Evolutionary conservation across 2,329 filamentous ascomycete species (phyloP), one percentile per base, ranked within the genome.

Genomic region (Fusarium xylarioides): DNA sequence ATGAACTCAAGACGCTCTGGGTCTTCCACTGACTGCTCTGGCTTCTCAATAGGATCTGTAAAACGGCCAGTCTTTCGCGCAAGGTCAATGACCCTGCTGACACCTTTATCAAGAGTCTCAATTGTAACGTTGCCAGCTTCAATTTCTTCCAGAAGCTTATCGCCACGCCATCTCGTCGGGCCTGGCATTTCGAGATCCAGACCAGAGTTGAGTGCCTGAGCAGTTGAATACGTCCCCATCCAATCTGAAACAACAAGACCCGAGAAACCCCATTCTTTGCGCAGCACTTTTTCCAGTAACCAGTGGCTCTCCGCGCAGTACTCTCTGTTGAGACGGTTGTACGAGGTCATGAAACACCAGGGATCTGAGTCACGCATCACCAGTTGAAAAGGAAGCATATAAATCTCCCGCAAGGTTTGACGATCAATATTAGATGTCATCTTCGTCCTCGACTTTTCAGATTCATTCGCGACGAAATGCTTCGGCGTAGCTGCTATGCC

Each of bases 121-220:
- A 2, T 4, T 12, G 32, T 28, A 2, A 64, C 26, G 9, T 4
- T 23, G 0, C 62, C 62, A 19, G 18, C 5, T 21, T 64, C 32
- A 16, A 64, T 14, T 1, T 63, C 62, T 0, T n/a, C 14, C 16
- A 64, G 16, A 1, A 66, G 30, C 14, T 49, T 64, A 4, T 28
- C 6, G 0, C 63, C 59, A 0, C 63, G 28, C 63, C 63, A 66
- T n/a, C 40, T 63, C 1, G 59, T 65, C 7, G 60, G 49, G 2
- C 63, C 63, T 19, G 63, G 59, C 63, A 65, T 65, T 16, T 66
- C 63, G 1, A 66, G 43, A 40, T 66, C 60, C n/a, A 66, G 28
- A 2, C 63, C 63, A 11, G 63, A 28, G 11, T 34, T 50, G 4
- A 66, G 43, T 1, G 50, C 38, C 11, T 50, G 35, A 18, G 63